phyloP scores from a whole-genome alignment of 2,329 filamentous ascomycete species.

The Pseudogymnoascus pannorum region DNA sequence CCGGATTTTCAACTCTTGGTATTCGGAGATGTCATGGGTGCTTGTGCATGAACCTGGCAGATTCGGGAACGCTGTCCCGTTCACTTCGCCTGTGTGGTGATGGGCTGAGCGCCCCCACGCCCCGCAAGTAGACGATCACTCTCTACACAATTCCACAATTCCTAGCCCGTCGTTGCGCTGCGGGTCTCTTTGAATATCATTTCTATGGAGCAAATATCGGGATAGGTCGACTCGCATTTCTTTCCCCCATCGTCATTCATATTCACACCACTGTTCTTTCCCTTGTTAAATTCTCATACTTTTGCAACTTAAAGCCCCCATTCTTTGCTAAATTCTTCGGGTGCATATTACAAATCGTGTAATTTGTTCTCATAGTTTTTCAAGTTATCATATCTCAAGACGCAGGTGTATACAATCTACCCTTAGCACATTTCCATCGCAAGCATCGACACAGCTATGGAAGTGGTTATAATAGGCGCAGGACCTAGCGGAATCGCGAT shows the following conservation, averaged over 20 bases:
- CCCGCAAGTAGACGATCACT: neutral
- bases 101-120: neutral
- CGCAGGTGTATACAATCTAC: neutral
- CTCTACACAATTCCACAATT: neutral
- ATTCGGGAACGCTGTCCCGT: neutral
- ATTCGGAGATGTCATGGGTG: neutral
- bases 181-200: neutral
- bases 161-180: neutral
- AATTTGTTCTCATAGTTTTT: neutral
- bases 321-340: neutral
- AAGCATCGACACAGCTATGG: neutral
- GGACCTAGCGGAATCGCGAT: slow-evolving; percentile 30
- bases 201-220: neutral
- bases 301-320: neutral
- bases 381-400: neutral
- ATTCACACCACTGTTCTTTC: neutral
- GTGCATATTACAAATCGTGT: neutral
- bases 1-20: neutral
- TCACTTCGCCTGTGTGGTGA: neutral
- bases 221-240: neutral
- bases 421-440: neutral
- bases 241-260: neutral
- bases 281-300: neutral
- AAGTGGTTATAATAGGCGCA: slow-evolving; percentile 29
- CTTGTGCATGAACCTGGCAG: neutral